Conservation (phyloP, 1,284 basidiomycete species). For the Mycosarcoma maydis region DNA sequence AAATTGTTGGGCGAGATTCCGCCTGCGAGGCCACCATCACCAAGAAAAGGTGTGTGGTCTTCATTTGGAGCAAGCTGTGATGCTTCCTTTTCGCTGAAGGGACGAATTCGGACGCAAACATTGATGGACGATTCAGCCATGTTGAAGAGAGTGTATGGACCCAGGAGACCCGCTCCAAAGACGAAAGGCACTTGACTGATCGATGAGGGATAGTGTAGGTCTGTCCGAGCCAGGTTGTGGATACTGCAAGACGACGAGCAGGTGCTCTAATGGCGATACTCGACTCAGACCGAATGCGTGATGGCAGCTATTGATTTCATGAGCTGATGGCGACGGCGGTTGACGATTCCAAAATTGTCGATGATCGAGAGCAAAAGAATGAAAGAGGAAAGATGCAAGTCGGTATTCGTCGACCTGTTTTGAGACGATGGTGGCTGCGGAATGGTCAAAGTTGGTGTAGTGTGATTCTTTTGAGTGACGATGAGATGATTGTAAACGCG, state of each 20-base stretch:
- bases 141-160: too few species aligned
- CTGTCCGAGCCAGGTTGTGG: neutral
- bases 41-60: constrained; percentile 61
- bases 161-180: constrained; percentile 22
- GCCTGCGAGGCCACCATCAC: constrained; percentile 63
- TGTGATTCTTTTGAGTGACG: too few species aligned
- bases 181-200: neutral
- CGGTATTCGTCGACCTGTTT: too few species aligned
- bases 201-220: neutral
- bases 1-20: constrained; percentile 54
- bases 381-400: too few species aligned
- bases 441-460: too few species aligned
- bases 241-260: neutral
- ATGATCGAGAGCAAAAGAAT: too few species aligned
- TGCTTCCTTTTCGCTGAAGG: constrained; percentile 61
- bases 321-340: too few species aligned
- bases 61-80: constrained; percentile 57
- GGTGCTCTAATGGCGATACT: neutral
- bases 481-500: too few species aligned
- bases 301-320: neutral
- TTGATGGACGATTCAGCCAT: constrained; percentile 49
- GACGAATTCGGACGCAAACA: constrained; percentile 63
- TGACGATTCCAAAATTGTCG: too few species aligned
- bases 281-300: neutral
- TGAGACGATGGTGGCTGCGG: too few species aligned